These are phyloP conservation scores for Silene uniflora DNA, from an alignment of 148 eudicot genomes.

Conservation along the genomic window DNA sequence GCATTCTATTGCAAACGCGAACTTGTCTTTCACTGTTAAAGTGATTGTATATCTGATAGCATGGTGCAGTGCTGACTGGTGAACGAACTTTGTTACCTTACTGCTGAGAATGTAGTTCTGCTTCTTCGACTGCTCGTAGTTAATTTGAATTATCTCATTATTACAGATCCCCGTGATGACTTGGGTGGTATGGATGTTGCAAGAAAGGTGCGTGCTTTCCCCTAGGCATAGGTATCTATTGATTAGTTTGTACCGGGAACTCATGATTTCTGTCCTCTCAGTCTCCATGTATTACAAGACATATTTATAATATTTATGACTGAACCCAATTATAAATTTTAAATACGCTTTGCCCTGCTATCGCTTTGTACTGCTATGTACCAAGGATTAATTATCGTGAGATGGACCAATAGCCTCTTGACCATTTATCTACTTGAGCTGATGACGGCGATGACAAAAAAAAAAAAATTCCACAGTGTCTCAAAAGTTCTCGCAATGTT, in stretches of 20 bases:
- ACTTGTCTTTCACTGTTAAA: not conserved
- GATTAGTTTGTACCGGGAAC: not conserved
- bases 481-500: too few relatives aligned
- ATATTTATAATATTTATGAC: not conserved
- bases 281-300: not conserved
- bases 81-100: too few relatives aligned
- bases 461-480: too few relatives aligned
- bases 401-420: not conserved
- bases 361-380: not conserved
- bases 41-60: too few relatives aligned
- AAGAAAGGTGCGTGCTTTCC: constrained; percentile 68
- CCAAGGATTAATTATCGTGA: not conserved
- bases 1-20: not conserved
- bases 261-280: not conserved
- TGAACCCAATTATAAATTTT: not conserved
- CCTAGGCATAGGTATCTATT: not conserved
- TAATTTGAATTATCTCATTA: constrained; percentile 19
- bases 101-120: not conserved
- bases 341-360: not conserved
- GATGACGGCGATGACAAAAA: too few relatives aligned
- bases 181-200: constrained; percentile 97
- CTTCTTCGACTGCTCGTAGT: not conserved
- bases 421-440: not conserved
- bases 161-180: constrained; percentile 97
- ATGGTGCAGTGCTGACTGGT: too few relatives aligned